phyloP scores from a whole-genome alignment of 352 stramenopile genomes.

The Phytophthora hybrid region DNA sequence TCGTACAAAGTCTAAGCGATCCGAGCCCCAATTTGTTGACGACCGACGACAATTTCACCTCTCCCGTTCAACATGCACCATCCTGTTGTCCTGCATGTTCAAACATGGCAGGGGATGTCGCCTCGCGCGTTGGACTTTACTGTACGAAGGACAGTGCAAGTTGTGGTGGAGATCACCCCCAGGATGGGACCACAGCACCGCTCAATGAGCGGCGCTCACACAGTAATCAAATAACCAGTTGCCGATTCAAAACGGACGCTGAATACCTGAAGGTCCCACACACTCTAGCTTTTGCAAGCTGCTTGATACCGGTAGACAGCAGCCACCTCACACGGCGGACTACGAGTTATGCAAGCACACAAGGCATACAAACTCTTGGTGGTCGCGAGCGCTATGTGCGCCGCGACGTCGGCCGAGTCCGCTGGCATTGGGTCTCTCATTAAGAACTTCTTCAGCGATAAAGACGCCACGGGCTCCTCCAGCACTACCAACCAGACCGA shows the following conservation, averaged over 20 bases:
- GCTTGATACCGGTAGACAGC: constrained; percentile 7
- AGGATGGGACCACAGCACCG: constrained; percentile 18
- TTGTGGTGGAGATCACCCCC: constrained; percentile 7
- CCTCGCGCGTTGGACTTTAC: not conserved
- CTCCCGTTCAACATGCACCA: constrained; percentile 13
- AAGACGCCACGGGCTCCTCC: constrained; percentile 27
- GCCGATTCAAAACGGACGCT: not conserved
- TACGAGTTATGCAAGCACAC: constrained; percentile 12
- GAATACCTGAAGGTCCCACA: not conserved
- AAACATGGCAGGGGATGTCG: constrained; percentile 14
- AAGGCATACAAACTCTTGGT: constrained; percentile 25
- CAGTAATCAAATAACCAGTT: not conserved
- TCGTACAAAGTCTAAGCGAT: constrained; percentile 7
- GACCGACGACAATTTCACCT: not conserved
- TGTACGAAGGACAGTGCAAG: not conserved
- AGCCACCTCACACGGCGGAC: not conserved
- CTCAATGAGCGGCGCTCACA: not conserved
- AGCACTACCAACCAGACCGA: constrained; percentile 7
- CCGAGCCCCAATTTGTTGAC: not conserved
- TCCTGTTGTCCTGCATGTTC: constrained; percentile 28
- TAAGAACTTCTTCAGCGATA: constrained; percentile 36
- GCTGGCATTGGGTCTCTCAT: constrained; percentile 14
- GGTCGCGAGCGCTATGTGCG: constrained; percentile 27
- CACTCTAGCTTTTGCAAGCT: constrained; percentile 33
- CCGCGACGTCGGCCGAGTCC: constrained; percentile 18